These are phyloP conservation scores for Pythium chondricola DNA, from an alignment of 352 stramenopile genomes.

Conservation along the genomic window DNA sequence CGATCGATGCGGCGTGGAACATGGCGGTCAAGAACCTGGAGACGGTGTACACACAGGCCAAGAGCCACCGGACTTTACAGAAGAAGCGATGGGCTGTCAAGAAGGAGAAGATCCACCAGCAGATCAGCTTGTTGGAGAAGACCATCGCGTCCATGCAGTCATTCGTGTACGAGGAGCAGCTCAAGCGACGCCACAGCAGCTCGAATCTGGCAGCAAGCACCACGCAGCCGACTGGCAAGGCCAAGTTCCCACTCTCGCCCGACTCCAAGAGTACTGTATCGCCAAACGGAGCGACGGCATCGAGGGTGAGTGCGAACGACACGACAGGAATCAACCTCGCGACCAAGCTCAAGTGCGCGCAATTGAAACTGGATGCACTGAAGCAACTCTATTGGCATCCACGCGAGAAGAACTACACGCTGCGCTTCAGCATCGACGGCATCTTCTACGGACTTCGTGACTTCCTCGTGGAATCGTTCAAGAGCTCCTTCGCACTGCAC, in stretches of 20 bases:
- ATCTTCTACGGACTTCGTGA: constrained; percentile 75
- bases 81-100: constrained; percentile 52
- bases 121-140: constrained; percentile 68
- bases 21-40: constrained; percentile 39
- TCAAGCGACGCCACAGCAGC: constrained; percentile 31
- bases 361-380: constrained; percentile 65
- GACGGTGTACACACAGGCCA: constrained; percentile 36
- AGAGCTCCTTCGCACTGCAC: constrained; percentile 46
- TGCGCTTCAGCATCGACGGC: constrained; percentile 71
- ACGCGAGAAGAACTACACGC: constrained; percentile 62
- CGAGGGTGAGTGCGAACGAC: constrained; percentile 24
- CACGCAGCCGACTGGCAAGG: not conserved
- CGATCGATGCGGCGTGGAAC: constrained; percentile 49
- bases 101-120: constrained; percentile 58
- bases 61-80: constrained; percentile 31
- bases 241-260: constrained; percentile 9
- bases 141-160: constrained; percentile 59
- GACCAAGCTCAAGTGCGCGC: constrained; percentile 47
- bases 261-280: constrained; percentile 9
- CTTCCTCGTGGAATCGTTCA: constrained; percentile 64
- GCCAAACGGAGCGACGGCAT: constrained; percentile 1
- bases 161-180: constrained; percentile 42
- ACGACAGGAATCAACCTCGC: constrained; percentile 48
- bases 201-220: constrained; percentile 6
- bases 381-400: constrained; percentile 67